A percentile compares a stretch with the other conserved stretches of the same genome.
Evolutionary conservation across 2,329 filamentous ascomycete genomes (phyloP).

Genomic region (Trichothecium sympodiale): DNA sequence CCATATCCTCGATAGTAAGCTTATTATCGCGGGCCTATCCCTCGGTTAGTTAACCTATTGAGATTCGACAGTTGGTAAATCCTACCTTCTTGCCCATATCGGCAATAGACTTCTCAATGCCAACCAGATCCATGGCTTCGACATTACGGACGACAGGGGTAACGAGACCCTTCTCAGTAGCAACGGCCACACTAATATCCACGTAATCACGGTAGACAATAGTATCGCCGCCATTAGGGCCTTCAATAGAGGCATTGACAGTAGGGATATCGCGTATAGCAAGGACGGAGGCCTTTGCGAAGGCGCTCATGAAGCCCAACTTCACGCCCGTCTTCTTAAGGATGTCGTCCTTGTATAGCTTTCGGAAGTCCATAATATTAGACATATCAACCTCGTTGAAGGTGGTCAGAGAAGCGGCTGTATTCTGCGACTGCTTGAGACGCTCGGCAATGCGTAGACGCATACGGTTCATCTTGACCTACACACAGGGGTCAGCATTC

Average conservation of each 20-base stretch:
- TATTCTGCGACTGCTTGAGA: conserved; percentile 98
- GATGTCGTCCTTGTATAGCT: conserved; percentile 92
- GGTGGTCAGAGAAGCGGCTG: conserved; percentile 88
- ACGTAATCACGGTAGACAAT: conserved; percentile 98
- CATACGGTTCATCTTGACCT: conserved; percentile 99
- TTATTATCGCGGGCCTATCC: conserved; percentile 84
- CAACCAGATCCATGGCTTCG: conserved; percentile 77
- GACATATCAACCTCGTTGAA: conserved; percentile 99
- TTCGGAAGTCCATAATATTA: conserved; percentile 91
- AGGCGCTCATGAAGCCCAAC: conserved; percentile 99
- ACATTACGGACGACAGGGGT: conserved; percentile 93
- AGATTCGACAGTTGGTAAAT: no score
- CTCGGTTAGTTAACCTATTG: not conserved
- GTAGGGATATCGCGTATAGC: conserved; percentile 92
- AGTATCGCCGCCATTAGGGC: conserved; percentile 77
- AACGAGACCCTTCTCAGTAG: conserved; percentile 93
- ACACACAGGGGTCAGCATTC: conserved; percentile 6
- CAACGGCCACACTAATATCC: conserved; percentile 92
- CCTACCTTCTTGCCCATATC: conserved; percentile 89
- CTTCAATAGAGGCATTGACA: conserved; percentile 95
- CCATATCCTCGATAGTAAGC: conserved; percentile 98
- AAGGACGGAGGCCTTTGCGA: conserved; percentile 78
- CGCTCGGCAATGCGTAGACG: conserved; percentile 93
- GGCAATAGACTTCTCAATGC: conserved; percentile 83
- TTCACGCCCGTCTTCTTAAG: conserved; percentile 95